Evolutionary conservation across 805 yeast genomes (phyloP), one percentile per base, ranked within the genome.

Genomic region (Huiozyma sinensis): DNA sequence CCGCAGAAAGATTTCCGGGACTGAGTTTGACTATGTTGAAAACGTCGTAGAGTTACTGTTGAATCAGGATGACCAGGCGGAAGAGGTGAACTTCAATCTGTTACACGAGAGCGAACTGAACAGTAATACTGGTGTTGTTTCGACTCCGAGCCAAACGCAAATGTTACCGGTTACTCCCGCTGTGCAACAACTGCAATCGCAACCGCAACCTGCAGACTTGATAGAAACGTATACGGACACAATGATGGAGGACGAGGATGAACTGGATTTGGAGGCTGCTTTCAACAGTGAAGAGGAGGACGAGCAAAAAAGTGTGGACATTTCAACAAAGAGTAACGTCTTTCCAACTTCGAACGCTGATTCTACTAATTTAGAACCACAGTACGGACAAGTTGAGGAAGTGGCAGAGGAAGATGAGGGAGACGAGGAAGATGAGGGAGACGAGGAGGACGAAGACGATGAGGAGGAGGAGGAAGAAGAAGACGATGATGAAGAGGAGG

Each of bases 41-140:
- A 73, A 74, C 33, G 77, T 76, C 44, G 95, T 90, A 5, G 83
- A 84, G 46, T 86, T 81, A 57, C 66, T 90, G 42, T 68, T 90
- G 30, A 69, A 75, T 48, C 64, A 78, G 39, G 98, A 90, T 59
- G 84, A 76, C 34, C 88, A 82, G 46, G 95, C 97, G 0, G 89
- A 85, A 58, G 86, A 81, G 38, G 75, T 82, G 28, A 74, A 73
- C 33, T 87, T 80, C 56, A 95, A 89, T 56, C 69, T 87, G 43
- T 70, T 87, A 2, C 88, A 81, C 44, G 72, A 73, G 38, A 70
- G 67, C 47, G 66, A 66, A 30, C 52, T 68, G 27, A 45, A 40
- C 47, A 60, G 46, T 42, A 61, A 51, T 51, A 50, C 56, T 8
- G 44, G 47, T 7, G 46, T 38, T 11, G 36, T 41, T 17, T 36